Percentiles rank a stretch among this genome's conserved stretches.
phyloP scores from a whole-genome alignment of 1,139 yeast genomes.

The Suzukiozyma palmioleophila region DNA sequence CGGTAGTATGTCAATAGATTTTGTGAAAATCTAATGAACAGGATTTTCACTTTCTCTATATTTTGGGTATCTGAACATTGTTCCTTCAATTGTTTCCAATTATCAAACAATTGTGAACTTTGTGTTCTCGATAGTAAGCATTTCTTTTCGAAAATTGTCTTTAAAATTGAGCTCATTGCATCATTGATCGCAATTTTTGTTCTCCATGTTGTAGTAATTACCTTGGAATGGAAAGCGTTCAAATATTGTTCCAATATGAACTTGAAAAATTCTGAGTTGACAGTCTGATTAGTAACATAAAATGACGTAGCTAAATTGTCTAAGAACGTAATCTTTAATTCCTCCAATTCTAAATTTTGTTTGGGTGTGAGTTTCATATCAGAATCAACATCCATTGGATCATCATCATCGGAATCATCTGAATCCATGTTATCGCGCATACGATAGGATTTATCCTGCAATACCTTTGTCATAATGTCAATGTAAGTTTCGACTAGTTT shows the following conservation, averaged over 20 bases:
- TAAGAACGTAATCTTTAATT: slow-evolving; percentile 29
- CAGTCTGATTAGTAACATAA: slow-evolving; percentile 16
- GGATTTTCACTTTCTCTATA: slow-evolving; percentile 62
- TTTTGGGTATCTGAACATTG: slow-evolving; percentile 40
- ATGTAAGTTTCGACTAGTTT: slow-evolving; percentile 36
- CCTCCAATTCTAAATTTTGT: slow-evolving; percentile 31
- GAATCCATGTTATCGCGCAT: slow-evolving; percentile 18
- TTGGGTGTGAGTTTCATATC: slow-evolving; percentile 23
- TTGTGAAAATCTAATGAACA: slow-evolving; percentile 31
- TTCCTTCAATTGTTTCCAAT: slow-evolving; percentile 22
- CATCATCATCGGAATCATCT: slow-evolving; percentile 22
- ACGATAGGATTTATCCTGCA: slow-evolving; percentile 26
- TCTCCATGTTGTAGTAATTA: slow-evolving; percentile 55
- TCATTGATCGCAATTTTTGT: slow-evolving; percentile 47
- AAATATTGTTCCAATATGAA: slow-evolving; percentile 20
- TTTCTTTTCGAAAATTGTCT: slow-evolving; percentile 9
- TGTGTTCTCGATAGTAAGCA: slow-evolving; percentile 7
- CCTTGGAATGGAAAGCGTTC: slow-evolving; percentile 22
- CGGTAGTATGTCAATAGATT: slow-evolving; percentile 15
- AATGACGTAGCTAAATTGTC: slow-evolving; percentile 29
- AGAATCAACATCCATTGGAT: slow-evolving; percentile 22
- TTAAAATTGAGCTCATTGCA: slow-evolving; percentile 15
- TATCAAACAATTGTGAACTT: slow-evolving; percentile 13
- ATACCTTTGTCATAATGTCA: slow-evolving; percentile 28
- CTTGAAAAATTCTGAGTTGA: slow-evolving; percentile 17